Evolutionary conservation across 805 yeast genomes (phyloP).

Genomic region (Candida incommunis): DNA sequence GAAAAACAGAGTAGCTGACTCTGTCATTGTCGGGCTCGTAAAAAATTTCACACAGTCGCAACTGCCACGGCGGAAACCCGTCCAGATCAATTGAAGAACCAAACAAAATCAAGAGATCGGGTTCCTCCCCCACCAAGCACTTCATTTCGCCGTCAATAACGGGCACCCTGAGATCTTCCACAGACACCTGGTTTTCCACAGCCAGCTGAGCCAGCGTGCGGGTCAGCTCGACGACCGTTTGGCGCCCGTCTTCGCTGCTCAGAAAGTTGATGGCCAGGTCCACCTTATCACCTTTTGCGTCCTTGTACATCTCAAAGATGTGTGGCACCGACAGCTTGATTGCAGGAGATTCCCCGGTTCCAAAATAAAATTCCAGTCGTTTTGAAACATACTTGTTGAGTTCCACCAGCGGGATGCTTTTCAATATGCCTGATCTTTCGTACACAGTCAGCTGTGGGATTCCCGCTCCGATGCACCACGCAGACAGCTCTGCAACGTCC

Average conservation of each 20-base stretch:
- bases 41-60: conserved; percentile 76
- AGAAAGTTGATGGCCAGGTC: conserved; percentile 49
- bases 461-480: conserved; percentile 91
- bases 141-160: conserved; percentile 40
- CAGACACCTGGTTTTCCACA: conserved; percentile 39
- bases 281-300: conserved; percentile 13
- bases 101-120: conserved; percentile 74
- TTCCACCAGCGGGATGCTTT: conserved; percentile 22
- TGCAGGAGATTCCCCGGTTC: conserved; percentile 24
- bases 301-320: conserved; percentile 4
- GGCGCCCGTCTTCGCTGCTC: conserved; percentile 72
- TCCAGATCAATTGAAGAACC: conserved; percentile 81
- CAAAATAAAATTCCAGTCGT: conserved; percentile 59
- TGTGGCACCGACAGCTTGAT: conserved; percentile 46
- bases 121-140: conserved; percentile 79
- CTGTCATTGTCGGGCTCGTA: conserved; percentile 74
- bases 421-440: conserved; percentile 63
- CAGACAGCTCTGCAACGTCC: conserved; percentile 60
- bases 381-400: conserved; percentile 41
- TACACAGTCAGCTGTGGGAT: conserved; percentile 57
- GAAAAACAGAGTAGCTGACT: conserved; percentile 74
- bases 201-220: conserved; percentile 73
- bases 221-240: conserved; percentile 78
- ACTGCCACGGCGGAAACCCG: conserved; percentile 98
- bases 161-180: conserved; percentile 58